phyloP scores from a whole-genome alignment of 192 early-diverging fungal genomes.

The Coemansia sp. region DNA sequence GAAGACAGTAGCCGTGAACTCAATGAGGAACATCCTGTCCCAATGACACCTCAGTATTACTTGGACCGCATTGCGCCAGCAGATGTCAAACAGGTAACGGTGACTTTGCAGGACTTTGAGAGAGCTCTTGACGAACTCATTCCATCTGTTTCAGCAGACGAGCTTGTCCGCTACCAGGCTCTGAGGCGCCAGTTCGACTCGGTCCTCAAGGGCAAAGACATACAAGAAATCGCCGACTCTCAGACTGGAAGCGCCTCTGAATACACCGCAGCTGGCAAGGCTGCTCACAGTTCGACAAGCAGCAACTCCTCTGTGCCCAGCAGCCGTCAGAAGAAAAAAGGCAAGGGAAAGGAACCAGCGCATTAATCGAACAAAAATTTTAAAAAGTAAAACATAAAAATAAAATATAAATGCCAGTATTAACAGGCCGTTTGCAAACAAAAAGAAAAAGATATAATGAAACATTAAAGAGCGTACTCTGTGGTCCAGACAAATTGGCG shows the following conservation, averaged over 20 bases:
- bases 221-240: background rate
- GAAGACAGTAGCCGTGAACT: constrained; percentile 27
- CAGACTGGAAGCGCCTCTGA: background rate
- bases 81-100: constrained; percentile 77
- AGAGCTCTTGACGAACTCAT: constrained; percentile 80
- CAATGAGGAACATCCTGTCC: constrained; percentile 57
- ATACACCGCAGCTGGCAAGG: background rate
- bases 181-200: constrained; percentile 84
- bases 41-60: constrained; percentile 88
- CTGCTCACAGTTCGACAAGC: background rate
- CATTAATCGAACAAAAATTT: constrained; percentile 5
- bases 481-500: no score
- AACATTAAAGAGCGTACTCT: background rate
- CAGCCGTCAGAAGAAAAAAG: background rate
- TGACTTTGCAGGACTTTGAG: constrained; percentile 81
- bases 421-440: no score
- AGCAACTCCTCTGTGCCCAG: background rate
- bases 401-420: background rate
- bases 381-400: constrained; percentile 1
- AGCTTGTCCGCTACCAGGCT: constrained; percentile 82
- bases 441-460: background rate
- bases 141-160: constrained; percentile 84
- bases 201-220: constrained; percentile 29
- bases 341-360: constrained; percentile 45
- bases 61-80: constrained; percentile 77